phyloP scores from a whole-genome alignment of 371 early-diverging fungal genomes.

The Sporodiniella umbellata region DNA sequence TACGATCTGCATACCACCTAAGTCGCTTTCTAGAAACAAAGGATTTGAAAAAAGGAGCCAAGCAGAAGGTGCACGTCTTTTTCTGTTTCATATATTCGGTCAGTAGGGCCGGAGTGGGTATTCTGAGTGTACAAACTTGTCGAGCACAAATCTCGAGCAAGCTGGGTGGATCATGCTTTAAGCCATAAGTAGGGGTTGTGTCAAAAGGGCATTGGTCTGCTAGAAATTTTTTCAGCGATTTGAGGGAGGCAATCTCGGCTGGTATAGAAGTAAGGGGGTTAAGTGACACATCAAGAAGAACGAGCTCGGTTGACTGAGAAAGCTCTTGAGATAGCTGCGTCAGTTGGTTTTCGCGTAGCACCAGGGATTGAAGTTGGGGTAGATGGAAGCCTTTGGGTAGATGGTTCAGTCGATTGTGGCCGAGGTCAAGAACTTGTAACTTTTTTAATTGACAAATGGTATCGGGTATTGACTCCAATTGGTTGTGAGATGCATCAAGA shows the following conservation, averaged over 20 bases:
- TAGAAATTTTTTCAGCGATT: conserved; percentile 54
- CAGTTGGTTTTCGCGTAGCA: conserved; percentile 53
- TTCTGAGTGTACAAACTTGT: conserved; percentile 62
- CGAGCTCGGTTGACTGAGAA: conserved; percentile 51
- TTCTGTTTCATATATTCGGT: conserved; percentile 66
- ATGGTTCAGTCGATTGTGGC: conserved; percentile 55
- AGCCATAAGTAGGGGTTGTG: conserved; percentile 21
- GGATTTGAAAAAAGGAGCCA: conserved; percentile 82
- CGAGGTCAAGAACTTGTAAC: conserved; percentile 34
- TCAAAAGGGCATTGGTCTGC: conserved; percentile 52
- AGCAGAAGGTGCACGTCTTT: conserved; percentile 79
- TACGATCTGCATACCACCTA: conserved; percentile 45
- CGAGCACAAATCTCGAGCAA: conserved; percentile 78
- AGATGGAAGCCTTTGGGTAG: conserved; percentile 66
- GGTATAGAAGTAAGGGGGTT: conserved; percentile 55
- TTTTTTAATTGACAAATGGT: conserved; percentile 28
- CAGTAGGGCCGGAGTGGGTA: conserved; percentile 53
- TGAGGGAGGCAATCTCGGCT: conserved; percentile 43
- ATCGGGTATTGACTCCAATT: conserved; percentile 31
- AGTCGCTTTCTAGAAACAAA: conserved; percentile 60
- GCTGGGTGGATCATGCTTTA: conserved; percentile 47
- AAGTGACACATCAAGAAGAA: conserved; percentile 60
- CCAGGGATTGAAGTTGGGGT: conserved; percentile 52
- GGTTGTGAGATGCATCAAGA: conserved; percentile 35
- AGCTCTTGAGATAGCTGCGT: conserved; percentile 52